These are phyloP conservation scores for Wickerhamomyces kurtzmanii DNA, from an alignment of 805 yeast genomes.

Conservation along the genomic window DNA sequence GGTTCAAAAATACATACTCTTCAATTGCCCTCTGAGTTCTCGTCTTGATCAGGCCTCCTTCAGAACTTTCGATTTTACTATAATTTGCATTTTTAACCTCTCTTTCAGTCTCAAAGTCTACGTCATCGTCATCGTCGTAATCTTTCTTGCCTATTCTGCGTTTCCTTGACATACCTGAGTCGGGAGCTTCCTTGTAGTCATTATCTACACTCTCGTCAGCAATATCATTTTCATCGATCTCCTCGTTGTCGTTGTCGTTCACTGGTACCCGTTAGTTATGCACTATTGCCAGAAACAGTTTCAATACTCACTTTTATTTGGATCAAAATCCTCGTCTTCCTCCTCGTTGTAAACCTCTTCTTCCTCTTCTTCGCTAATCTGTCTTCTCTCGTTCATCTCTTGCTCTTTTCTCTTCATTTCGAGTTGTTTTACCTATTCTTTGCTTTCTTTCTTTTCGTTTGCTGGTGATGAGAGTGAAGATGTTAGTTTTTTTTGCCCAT, in stretches of 20 bases:
- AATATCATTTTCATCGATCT: constrained; percentile 11
- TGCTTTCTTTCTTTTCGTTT: too few species aligned
- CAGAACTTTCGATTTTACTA: constrained; percentile 40
- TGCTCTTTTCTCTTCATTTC: constrained; percentile 1
- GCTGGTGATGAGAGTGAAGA: too few species aligned
- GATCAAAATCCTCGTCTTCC: constrained; percentile 49
- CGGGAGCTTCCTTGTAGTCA: constrained; percentile 21
- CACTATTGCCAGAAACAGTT: not conserved
- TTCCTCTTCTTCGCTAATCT: too few species aligned
- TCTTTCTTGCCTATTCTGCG: constrained; percentile 17
- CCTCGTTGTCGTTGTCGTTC: constrained; percentile 5
- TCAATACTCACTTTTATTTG: constrained; percentile 19
- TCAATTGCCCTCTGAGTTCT: constrained; percentile 51
- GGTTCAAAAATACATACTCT: constrained; percentile 13
- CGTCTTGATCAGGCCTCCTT: constrained; percentile 63
- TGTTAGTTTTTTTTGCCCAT: too few species aligned
- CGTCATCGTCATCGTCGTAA: constrained; percentile 26
- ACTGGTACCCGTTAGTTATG: constrained; percentile 7
- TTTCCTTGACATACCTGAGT: constrained; percentile 19
- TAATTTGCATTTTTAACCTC: constrained; percentile 25
- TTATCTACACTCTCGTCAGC: constrained; percentile 12
- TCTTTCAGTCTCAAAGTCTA: constrained; percentile 22
- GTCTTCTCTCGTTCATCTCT: constrained; percentile 1
- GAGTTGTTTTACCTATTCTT: too few species aligned
- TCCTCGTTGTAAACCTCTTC: constrained; percentile 42